Base-by-base conservation (phyloP, 1,139 yeast genomes). In the Pneumocystis oryctolagi region DNA sequence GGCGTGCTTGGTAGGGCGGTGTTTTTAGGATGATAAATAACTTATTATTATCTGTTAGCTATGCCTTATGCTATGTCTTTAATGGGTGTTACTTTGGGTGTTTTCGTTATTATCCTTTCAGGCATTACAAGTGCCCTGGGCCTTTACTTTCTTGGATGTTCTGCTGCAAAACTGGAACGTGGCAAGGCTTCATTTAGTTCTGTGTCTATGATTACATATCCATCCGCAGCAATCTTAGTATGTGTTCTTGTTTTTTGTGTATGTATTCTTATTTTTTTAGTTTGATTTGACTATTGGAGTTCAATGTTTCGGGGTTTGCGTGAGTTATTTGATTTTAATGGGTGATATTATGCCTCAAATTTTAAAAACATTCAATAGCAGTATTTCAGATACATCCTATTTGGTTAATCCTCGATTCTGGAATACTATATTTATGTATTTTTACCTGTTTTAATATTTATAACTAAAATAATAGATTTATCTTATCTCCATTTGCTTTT, bases 271-370 rank as follows among this genome's bases (percentile, higher is more conserved):
- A 31, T 37, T n/a, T 72, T 74, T 14, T 69, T 74, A 8, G 40
- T 90, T 90, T 75, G 97, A 90, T 73, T 71, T 85, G 18, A 95
- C 96, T 18, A 89, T 90, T 72, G 89, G 92, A 31, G 77, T 89
- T 64, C 95, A 90, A 73, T 87, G 95, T 75, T 70, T 70, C 61
- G 98, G 98, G 16, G 97, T 89, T 5, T 92, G 94, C 1, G 82
- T 92, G 16, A 84, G 94, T 63, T 92, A 94, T 70, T 75, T 92
- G 67, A 94, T 92, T 58, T 82, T 92, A 65, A 84, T 89, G 65
- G 97, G 96, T 9, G 97, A 90, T 71, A 78, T 92, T 66, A 84
- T 90, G 83, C 97, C 97, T 5, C 77, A 76, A 69, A 73, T 77
- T 59, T 61, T 68, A 16, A 62, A 60, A n/a, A 68, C 67, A 18